Evolutionary conservation across 2,329 filamentous ascomycete species (phyloP).

Genomic region (Pseudonectria buxi): DNA sequence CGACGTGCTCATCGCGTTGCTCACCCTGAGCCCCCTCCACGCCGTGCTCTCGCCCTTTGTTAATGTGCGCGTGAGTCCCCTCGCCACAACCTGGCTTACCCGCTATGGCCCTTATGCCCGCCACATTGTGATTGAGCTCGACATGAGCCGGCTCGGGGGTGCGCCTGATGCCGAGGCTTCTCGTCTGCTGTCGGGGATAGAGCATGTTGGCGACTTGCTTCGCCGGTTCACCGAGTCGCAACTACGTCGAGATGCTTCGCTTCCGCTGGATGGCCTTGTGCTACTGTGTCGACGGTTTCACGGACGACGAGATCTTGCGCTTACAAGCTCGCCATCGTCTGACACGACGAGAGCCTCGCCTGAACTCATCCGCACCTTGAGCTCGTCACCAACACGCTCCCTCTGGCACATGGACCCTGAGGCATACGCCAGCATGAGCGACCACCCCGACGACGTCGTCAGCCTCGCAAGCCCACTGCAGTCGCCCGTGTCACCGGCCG

Average conservation of each 20-base stretch:
- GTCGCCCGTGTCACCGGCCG: conserved; percentile 1
- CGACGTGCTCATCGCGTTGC: conserved; percentile 30
- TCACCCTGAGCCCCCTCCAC: conserved; percentile 31
- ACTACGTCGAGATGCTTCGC: conserved; percentile 9
- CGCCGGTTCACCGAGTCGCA: conserved; percentile 22
- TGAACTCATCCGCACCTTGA: neutral
- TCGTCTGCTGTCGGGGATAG: conserved; percentile 16
- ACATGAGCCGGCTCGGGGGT: conserved; percentile 32
- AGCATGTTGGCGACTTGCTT: conserved; percentile 22
- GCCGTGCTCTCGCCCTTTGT: conserved; percentile 33
- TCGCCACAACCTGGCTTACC: conserved; percentile 29
- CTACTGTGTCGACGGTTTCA: conserved; percentile 31
- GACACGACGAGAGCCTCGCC: neutral
- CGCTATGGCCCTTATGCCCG: conserved; percentile 30
- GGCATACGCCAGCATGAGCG: no score
- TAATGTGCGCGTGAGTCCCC: conserved; percentile 23
- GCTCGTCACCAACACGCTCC: no score
- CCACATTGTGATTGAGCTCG: conserved; percentile 33
- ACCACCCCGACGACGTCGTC: neutral
- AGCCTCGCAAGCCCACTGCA: conserved; percentile 1
- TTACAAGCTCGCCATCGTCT: neutral
- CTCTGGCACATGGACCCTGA: no score
- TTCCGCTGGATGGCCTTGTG: conserved; percentile 24
- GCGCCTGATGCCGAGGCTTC: conserved; percentile 20
- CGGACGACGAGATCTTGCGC: conserved; percentile 12